Base-by-base conservation (phyloP, 768 basidiomycete species). In the Boletales sp. region DNA sequence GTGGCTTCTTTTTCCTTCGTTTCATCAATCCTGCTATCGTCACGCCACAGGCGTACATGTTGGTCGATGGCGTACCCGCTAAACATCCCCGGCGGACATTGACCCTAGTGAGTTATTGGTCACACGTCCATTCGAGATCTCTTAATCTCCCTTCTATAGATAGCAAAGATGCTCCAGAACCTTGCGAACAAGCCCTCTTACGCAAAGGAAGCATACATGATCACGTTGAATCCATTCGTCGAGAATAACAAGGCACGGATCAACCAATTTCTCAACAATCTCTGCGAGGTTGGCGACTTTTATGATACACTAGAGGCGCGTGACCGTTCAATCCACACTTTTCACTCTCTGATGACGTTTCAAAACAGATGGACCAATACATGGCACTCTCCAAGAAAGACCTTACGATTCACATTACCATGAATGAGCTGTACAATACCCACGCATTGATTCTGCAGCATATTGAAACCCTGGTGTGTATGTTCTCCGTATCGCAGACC, bases 371-470 rank as follows among this genome's bases (percentile, higher is more conserved):
- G 87, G 96, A 99, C 71, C 96, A 98, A 76, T 99, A 99, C 69
- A 97, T 99, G 94, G 96, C 96, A 9, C 75, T 99, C 50, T 97
- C 94, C 51, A 99, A 99, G 80, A 98, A 98, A 71, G 96, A 98
- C 66, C 77, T 98, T 51, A 85, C 88, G 77, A 98, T 99, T 72
- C 91, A 94, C 70, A 99, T 99, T 67, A 98, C 96, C 8, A 74
- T 98, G 70, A 99, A 99, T 67, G 96, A 99, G 78, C 65, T 99
- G 75, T 98, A 97, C 72, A 98, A 98, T 73, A 99, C 96, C 3
- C 96, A 99, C 69, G 90, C 94, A 21, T 75, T 98, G 64, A 86
- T 99, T 55, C 73, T 89, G 53, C 94, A 98, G 65, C 96, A 99
- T 65, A 85, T 97, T 60, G 94, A 98, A 67, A 86, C 85, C 4